These are phyloP conservation scores for Chalciporus sp. DNA, from an alignment of 1,284 basidiomycete species.

Conservation along the genomic window DNA sequence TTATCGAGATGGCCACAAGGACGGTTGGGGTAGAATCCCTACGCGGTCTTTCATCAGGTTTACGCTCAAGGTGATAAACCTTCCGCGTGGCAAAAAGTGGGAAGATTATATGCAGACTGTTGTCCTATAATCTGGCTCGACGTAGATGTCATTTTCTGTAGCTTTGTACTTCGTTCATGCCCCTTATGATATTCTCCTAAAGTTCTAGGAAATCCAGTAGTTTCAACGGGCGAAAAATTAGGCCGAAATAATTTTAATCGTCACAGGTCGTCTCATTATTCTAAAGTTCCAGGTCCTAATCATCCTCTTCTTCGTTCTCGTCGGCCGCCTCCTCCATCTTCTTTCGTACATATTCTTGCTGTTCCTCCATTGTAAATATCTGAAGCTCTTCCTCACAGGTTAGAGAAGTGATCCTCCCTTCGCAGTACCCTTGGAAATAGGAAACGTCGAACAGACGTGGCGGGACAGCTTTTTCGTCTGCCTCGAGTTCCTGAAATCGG, in stretches of 20 bases:
- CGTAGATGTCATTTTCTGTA: background rate
- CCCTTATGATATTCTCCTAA: too few relatives aligned
- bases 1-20: background rate
- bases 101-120: background rate
- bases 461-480: slow-evolving; percentile 23
- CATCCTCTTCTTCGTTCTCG: slow-evolving; percentile 4
- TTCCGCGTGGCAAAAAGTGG: background rate
- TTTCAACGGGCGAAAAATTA: too few relatives aligned
- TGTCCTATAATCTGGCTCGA: background rate
- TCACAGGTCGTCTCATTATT: too few relatives aligned
- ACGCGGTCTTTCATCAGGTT: background rate
- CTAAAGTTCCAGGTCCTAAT: background rate
- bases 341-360: slow-evolving; percentile 6
- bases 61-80: background rate
- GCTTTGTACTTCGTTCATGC: too few relatives aligned
- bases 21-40: background rate
- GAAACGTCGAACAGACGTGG: slow-evolving; percentile 25
- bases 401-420: slow-evolving; percentile 21
- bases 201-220: too few relatives aligned
- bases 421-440: slow-evolving; percentile 24
- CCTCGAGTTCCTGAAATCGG: slow-evolving; percentile 13
- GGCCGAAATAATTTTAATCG: background rate
- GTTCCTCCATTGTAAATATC: slow-evolving; percentile 24
- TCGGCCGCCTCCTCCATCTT: slow-evolving; percentile 9
- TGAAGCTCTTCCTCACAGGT: slow-evolving; percentile 15